Conservation (phyloP, 768 basidiomycete genomes). For the Leccinum olivaceopallidum region DNA sequence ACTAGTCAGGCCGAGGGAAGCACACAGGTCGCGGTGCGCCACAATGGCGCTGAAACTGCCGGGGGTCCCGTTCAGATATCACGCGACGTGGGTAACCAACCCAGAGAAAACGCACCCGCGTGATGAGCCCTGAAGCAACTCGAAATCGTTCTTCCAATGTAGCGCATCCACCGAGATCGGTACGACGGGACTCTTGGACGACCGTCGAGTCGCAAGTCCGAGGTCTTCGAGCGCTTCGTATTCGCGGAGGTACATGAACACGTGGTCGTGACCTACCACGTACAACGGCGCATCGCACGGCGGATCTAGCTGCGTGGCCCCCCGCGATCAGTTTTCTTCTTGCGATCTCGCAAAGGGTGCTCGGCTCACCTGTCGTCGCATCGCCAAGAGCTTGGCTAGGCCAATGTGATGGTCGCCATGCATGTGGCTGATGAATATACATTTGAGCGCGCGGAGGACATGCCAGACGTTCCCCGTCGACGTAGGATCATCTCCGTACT, state of each 20-base stretch:
- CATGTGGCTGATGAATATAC: conserved; percentile 86
- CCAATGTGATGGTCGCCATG: conserved; percentile 95
- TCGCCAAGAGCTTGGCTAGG: conserved; percentile 67
- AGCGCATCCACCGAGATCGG: conserved; percentile 55
- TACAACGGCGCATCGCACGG: conserved; percentile 65
- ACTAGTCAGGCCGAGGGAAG: conserved; percentile 53
- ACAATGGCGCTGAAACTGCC: conserved; percentile 41
- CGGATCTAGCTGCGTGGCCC: conserved; percentile 54
- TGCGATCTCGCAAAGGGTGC: not conserved
- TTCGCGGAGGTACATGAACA: conserved; percentile 73
- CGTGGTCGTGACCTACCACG: conserved; percentile 57
- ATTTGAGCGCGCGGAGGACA: conserved; percentile 67
- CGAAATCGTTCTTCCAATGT: conserved; percentile 43
- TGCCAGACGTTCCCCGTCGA: conserved; percentile 47
- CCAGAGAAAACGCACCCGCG: conserved; percentile 7
- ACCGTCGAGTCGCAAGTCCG: conserved; percentile 50
- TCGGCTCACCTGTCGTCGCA: conserved; percentile 74
- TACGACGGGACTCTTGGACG: conserved; percentile 53
- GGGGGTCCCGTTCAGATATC: not conserved
- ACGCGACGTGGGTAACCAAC: not conserved
- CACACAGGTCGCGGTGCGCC: conserved; percentile 47
- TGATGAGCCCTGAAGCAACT: conserved; percentile 28
- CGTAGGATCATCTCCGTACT: conserved; percentile 57
- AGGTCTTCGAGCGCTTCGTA: conserved; percentile 68
- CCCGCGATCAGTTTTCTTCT: not conserved